phyloP scores from a whole-genome alignment of 208 protist genomes.

The Leishmania lainsoni region DNA sequence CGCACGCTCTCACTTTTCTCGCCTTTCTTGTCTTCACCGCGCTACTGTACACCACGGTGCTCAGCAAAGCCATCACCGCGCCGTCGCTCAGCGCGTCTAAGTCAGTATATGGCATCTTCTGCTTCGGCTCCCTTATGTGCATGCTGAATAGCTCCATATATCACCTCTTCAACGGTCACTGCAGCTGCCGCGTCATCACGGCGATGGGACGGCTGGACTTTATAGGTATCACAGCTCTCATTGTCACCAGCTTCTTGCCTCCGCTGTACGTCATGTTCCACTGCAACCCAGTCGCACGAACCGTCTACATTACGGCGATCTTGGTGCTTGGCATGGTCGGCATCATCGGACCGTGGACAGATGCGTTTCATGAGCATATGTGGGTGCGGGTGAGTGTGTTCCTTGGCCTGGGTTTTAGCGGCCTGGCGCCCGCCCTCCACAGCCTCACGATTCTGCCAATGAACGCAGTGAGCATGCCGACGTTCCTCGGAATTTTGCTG shows the following conservation, averaged over 20 bases:
- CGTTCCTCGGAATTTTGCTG: conserved; percentile 44
- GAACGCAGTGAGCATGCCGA: conserved; percentile 27
- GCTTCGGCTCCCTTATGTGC: conserved; percentile 72
- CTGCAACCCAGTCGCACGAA: conserved; percentile 61
- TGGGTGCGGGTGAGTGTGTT: conserved; percentile 65
- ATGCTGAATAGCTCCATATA: conserved; percentile 77
- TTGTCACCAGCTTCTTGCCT: conserved; percentile 83
- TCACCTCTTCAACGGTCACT: conserved; percentile 70
- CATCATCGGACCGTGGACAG: conserved; percentile 69
- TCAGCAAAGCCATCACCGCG: conserved; percentile 23
- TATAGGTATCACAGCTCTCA: conserved; percentile 83
- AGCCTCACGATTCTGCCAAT: conserved; percentile 43
- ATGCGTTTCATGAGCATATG: conserved; percentile 53
- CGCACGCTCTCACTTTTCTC: conserved; percentile 71
- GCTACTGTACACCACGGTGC: conserved; percentile 49
- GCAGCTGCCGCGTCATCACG: conserved; percentile 47
- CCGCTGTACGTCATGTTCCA: conserved; percentile 81
- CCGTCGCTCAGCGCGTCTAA: conserved; percentile 21
- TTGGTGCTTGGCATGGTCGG: conserved; percentile 61
- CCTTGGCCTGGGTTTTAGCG: conserved; percentile 64
- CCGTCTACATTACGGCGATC: conserved; percentile 70
- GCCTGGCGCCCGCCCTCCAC: conserved; percentile 67
- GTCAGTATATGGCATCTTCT: conserved; percentile 77
- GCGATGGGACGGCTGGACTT: conserved; percentile 80
- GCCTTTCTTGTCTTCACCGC: conserved; percentile 60